Percentiles rank a stretch among this genome's conserved stretches.
Evolutionary conservation across 345 rosid species (phyloP).

Genomic region (Eucalyptus tenuipes): DNA sequence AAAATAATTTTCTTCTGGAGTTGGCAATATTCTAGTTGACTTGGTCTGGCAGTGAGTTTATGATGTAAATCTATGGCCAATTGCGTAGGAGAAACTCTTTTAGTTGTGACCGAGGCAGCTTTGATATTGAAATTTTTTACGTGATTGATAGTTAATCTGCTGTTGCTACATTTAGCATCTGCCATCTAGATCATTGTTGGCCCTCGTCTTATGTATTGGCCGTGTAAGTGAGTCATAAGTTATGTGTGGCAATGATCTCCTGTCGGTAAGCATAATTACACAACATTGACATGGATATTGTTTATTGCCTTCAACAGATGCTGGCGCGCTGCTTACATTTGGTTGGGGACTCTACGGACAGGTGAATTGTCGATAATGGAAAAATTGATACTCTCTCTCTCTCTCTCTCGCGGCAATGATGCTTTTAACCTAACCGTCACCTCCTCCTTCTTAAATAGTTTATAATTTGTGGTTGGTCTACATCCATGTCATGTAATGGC

Average conservation of each 20-base stretch:
- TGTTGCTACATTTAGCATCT: background rate
- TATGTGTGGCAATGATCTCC: background rate
- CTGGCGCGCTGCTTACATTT: conserved; percentile 91
- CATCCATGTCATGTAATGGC: background rate
- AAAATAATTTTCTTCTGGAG: background rate
- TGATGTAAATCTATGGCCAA: background rate
- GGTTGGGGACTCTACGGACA: conserved; percentile 99
- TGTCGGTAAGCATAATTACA: background rate
- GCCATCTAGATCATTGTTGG: background rate
- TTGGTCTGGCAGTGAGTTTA: background rate
- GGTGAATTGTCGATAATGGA: conserved; percentile 25
- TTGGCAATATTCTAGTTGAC: background rate
- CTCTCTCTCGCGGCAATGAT: background rate
- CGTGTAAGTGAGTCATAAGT: background rate
- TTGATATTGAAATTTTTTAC: background rate
- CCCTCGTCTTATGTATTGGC: background rate
- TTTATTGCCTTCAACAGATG: conserved; percentile 44
- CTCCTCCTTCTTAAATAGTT: background rate
- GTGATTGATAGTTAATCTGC: background rate
- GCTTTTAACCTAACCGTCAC: background rate
- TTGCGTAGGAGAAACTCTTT: background rate
- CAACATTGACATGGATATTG: background rate
- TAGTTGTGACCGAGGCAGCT: background rate
- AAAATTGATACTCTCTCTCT: background rate
- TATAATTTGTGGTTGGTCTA: background rate